These are phyloP conservation scores for Phanerodontia chrysosporium DNA, from an alignment of 768 basidiomycete genomes.

Conservation along the genomic window DNA sequence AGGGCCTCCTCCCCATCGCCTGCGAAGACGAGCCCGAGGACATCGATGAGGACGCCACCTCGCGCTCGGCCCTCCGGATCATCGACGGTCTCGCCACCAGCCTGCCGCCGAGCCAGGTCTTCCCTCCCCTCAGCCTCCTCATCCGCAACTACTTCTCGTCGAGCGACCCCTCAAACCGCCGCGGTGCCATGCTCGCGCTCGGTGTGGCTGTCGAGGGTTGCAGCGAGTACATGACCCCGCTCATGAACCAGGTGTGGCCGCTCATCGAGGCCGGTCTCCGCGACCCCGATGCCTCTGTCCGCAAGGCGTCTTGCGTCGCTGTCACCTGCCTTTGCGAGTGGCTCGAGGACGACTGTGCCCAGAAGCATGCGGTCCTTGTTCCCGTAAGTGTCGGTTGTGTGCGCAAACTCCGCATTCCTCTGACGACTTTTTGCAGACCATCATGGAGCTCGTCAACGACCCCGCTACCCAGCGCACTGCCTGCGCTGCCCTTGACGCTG, in stretches of 20 bases:
- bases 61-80: slow-evolving; percentile 88
- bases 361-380: slow-evolving; percentile 78
- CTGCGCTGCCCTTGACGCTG: slow-evolving; percentile 94
- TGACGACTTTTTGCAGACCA: slow-evolving; percentile 44
- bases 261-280: slow-evolving; percentile 84
- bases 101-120: slow-evolving; percentile 92
- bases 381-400: slow-evolving; percentile 55
- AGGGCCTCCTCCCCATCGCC: slow-evolving; percentile 90
- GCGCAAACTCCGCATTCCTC: background rate
- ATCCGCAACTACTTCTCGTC: slow-evolving; percentile 85
- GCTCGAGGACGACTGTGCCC: slow-evolving; percentile 88
- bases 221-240: slow-evolving; percentile 94
- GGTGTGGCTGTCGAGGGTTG: slow-evolving; percentile 97
- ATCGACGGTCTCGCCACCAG: slow-evolving; percentile 90
- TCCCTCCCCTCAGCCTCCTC: slow-evolving; percentile 82
- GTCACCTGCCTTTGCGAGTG: slow-evolving; percentile 97
- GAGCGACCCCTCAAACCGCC: slow-evolving; percentile 71
- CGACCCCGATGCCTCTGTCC: slow-evolving; percentile 79
- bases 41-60: slow-evolving; percentile 88
- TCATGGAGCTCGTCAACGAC: slow-evolving; percentile 89
- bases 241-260: slow-evolving; percentile 91
- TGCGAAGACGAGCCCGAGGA: slow-evolving; percentile 94
- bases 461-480: slow-evolving; percentile 83
- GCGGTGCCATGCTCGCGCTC: slow-evolving; percentile 91
- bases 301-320: slow-evolving; percentile 94